phyloP scores from a whole-genome alignment of 2,329 filamentous ascomycete genomes.

The Colletotrichum lupini region DNA sequence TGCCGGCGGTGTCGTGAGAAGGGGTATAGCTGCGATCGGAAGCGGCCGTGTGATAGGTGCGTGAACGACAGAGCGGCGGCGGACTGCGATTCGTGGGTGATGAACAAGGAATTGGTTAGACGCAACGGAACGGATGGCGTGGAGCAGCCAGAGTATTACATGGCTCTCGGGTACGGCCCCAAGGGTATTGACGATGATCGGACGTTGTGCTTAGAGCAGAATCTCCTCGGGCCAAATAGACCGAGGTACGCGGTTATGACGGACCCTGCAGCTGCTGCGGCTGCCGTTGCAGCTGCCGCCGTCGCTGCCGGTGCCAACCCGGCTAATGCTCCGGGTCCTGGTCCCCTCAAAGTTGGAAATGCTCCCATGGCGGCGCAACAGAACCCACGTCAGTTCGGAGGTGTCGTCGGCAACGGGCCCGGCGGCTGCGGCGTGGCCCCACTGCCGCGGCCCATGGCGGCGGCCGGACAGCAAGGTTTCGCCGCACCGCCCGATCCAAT shows the following conservation, averaged over 20 bases:
- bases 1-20: constrained; percentile 24
- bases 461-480: background rate
- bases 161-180: constrained; percentile 43
- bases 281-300: too few species aligned
- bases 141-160: constrained; percentile 48
- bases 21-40: constrained; percentile 45
- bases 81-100: constrained; percentile 34
- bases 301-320: too few species aligned
- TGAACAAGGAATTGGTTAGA: background rate
- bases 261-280: background rate
- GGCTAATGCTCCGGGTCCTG: background rate
- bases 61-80: constrained; percentile 10
- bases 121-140: constrained; percentile 32
- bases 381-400: background rate
- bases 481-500: background rate
- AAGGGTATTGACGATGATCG: constrained; percentile 41
- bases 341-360: background rate
- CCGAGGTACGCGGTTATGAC: constrained; percentile 31
- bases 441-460: background rate
- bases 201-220: background rate
- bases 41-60: constrained; percentile 52
- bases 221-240: constrained; percentile 26
- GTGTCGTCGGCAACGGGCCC: background rate
- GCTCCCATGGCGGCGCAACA: background rate
- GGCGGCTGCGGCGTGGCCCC: too few species aligned